Percentiles rank a stretch among this genome's conserved stretches.
These are phyloP conservation scores for Colletotrichum lentis DNA, from an alignment of 2,329 filamentous ascomycete genomes.

Conservation along the genomic window DNA sequence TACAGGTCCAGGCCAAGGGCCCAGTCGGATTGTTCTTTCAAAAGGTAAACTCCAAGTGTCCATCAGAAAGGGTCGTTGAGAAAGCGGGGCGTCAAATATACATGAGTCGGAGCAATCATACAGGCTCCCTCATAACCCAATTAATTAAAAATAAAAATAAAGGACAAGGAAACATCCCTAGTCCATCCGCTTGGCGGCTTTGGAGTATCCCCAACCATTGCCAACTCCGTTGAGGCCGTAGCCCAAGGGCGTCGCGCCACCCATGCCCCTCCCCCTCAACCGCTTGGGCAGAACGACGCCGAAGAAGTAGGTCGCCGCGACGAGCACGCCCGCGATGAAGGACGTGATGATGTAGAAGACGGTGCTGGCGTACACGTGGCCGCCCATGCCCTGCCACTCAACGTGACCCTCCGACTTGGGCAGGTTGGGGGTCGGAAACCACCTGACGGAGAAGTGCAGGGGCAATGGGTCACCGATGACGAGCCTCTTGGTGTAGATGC, in stretches of 20 bases:
- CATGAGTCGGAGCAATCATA: conserved; percentile 36
- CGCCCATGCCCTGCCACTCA: conserved; percentile 71
- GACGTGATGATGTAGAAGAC: conserved; percentile 69
- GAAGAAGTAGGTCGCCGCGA: conserved; percentile 67
- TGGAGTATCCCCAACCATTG: conserved; percentile 68
- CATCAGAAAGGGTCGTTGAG: conserved; percentile 1
- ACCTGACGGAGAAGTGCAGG: conserved; percentile 80
- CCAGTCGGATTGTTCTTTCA: not conserved
- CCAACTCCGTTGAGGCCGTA: conserved; percentile 62
- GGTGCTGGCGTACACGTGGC: conserved; percentile 70
- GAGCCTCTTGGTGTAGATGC: conserved; percentile 67
- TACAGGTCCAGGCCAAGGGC: conserved; percentile 2
- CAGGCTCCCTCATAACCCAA: not conserved
- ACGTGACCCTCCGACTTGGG: conserved; percentile 72
- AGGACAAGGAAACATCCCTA: conserved; percentile 39
- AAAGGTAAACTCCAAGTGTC: conserved; percentile 18
- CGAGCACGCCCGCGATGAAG: conserved; percentile 63
- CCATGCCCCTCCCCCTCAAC: conserved; percentile 59
- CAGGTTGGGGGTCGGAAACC: conserved; percentile 80
- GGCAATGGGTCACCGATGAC: conserved; percentile 88
- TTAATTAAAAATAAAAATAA: no score
- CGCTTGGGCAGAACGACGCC: conserved; percentile 66
- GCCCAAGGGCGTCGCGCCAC: conserved; percentile 63
- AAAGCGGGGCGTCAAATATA: not conserved
- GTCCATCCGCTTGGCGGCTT: conserved; percentile 63